These are phyloP conservation scores for Starmera quercuum DNA, from an alignment of 805 yeast genomes.

Conservation along the genomic window DNA sequence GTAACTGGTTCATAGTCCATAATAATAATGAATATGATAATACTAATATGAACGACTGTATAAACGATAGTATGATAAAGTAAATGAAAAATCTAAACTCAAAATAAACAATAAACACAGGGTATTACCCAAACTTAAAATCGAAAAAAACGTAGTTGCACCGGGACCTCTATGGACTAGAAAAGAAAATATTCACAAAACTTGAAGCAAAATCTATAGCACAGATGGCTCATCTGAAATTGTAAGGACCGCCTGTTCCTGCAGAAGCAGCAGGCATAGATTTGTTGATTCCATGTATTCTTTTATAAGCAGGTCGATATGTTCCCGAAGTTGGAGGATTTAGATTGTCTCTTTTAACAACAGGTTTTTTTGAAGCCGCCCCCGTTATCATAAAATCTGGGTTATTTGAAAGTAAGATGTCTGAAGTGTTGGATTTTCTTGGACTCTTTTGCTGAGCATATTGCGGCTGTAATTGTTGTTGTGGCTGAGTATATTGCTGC, in stretches of 20 bases:
- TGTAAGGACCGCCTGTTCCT: conserved; percentile 37
- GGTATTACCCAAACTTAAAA: no score
- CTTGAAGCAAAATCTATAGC: background rate
- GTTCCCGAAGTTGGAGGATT: conserved; percentile 12
- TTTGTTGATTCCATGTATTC: conserved; percentile 21
- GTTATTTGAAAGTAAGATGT: conserved; percentile 35
- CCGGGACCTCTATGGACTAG: background rate
- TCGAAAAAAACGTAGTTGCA: no score
- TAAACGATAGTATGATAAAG: background rate
- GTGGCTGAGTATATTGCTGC: conserved; percentile 11
- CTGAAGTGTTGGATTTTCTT: conserved; percentile 24
- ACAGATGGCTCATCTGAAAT: conserved; percentile 20
- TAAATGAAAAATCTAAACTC: background rate
- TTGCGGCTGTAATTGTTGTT: conserved; percentile 13
- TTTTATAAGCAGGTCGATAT: conserved; percentile 33
- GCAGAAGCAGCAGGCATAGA: conserved; percentile 32
- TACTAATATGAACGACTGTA: background rate
- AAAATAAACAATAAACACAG: no score
- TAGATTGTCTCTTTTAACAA: conserved; percentile 4
- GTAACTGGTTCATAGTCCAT: no score
- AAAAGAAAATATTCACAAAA: background rate
- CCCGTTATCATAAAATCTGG: conserved; percentile 35
- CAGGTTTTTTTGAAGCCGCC: conserved; percentile 12
- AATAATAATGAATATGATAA: background rate
- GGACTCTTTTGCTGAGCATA: conserved; percentile 9